Percentiles rank a stretch among this genome's conserved stretches.
Evolutionary conservation across 805 yeast genomes (phyloP).

Genomic region (Candida yuanshanica): DNA sequence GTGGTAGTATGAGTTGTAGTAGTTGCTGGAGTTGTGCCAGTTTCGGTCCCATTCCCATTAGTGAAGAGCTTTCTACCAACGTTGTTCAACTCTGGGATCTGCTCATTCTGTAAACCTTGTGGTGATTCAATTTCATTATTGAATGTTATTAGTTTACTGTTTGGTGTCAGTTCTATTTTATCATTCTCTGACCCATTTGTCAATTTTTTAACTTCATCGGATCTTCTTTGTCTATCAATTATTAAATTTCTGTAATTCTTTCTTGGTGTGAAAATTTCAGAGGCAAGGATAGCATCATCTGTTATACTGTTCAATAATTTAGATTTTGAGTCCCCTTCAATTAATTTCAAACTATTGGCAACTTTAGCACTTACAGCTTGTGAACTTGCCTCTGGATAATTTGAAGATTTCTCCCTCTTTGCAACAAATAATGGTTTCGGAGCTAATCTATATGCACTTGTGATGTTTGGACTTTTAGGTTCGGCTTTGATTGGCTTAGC

Average conservation of each 20-base stretch:
- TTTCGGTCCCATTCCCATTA: no score
- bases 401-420: not conserved
- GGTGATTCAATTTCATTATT: constrained; percentile 2
- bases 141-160: constrained; percentile 9
- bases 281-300: constrained; percentile 62
- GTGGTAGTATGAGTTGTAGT: not conserved
- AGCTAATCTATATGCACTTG: constrained; percentile 55
- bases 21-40: no score
- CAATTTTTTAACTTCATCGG: not conserved
- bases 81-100: not conserved
- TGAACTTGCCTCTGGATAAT: not conserved
- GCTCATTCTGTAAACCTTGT: not conserved
- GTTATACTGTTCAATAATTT: constrained; percentile 41
- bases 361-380: not conserved
- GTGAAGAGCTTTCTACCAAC: not conserved
- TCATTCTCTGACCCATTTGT: not conserved
- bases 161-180: constrained; percentile 5
- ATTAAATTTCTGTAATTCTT: constrained; percentile 47
- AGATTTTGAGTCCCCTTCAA: constrained; percentile 8
- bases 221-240: constrained; percentile 35
- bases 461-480: constrained; percentile 56
- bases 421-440: constrained; percentile 54
- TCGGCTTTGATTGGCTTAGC: constrained; percentile 42
- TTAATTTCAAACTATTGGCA: constrained; percentile 2
- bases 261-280: constrained; percentile 68